Evolutionary conservation across 108 stramenopile genomes (phyloP), one percentile per base, ranked within the genome.

Genomic region (Pseudonitzschia delicatissima): DNA sequence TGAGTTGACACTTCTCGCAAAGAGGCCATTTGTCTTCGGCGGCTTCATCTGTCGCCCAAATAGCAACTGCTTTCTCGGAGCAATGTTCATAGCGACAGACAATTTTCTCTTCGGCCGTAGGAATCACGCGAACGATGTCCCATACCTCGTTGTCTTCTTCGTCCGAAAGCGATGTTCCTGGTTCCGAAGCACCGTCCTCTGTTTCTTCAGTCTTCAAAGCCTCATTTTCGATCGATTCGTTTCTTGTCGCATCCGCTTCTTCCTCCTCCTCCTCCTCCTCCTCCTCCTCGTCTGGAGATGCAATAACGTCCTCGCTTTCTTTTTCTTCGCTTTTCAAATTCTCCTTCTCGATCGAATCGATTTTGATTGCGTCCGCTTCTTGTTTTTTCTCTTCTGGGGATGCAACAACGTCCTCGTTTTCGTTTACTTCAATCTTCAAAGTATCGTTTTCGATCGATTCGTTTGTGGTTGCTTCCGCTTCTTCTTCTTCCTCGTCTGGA

Each of bases 21-120:
- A 81, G 65, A 44, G 80, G 64, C 88, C 88, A 86, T 17, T 73
- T 69, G 17, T 82, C 61, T 20, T 82, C 82, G 17, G 83, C 81
- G 6, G 62, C 70, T 15, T 51, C 17, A 21, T 76, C 73, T 5
- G 83, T 84, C 28, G 68, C 82, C 78, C 83, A 90, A 17, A 49
- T 65, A 11, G 62, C 67, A 5, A 71, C 76, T 33, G 79, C 82
- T 58, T 27, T 55, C 62, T 57, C 57, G 5, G 26, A 12, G 61
- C 86, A 87, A 34, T 39, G 57, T 29, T 79, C 72, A 17, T 58
- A 57, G 7, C 77, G 64, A 55, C 83, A 84, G 17, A 27, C 31
- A 11, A 64, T 67, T 12, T 64, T 28, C 8, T 57, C 55, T 36
- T 70, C 77, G 0, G 63, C 32, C 26, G 59, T 68, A 20, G 65